phyloP scores from a whole-genome alignment of 192 early-diverging fungal species.

The Podila verticillata region DNA sequence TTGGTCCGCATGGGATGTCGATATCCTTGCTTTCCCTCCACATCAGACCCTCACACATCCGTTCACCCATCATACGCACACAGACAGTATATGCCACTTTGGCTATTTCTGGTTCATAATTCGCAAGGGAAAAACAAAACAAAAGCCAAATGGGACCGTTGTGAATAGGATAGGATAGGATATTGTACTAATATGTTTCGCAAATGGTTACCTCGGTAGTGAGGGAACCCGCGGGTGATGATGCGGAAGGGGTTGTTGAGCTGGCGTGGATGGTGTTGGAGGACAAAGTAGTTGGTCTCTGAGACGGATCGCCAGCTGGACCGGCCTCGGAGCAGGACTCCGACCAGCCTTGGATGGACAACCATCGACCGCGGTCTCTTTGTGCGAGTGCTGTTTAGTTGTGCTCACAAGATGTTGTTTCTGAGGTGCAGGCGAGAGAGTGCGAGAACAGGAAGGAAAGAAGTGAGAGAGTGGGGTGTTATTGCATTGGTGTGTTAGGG shows the following conservation, averaged over 20 bases:
- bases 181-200: too few relatives aligned
- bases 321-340: conserved; percentile 25
- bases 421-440: too few relatives aligned
- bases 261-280: conserved; percentile 41
- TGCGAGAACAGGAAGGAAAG: too few relatives aligned
- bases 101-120: not conserved
- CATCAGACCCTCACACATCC: too few relatives aligned
- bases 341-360: conserved; percentile 34
- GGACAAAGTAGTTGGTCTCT: conserved; percentile 34
- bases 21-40: not conserved
- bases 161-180: not conserved
- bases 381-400: not conserved
- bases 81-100: not conserved
- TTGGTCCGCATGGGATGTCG: too few relatives aligned
- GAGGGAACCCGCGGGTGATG: conserved; percentile 45
- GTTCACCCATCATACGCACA: too few relatives aligned
- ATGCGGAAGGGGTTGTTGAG: conserved; percentile 16
- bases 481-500: too few relatives aligned
- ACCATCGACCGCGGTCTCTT: conserved; percentile 11
- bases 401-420: too few relatives aligned
- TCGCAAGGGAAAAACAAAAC: not conserved
- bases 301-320: conserved; percentile 32
- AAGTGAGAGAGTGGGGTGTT: too few relatives aligned
- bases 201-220: conserved; percentile 41
- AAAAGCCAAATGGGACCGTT: not conserved